phyloP scores from a whole-genome alignment of 2,329 filamentous ascomycete genomes.

The Albifimbria verrucaria region DNA sequence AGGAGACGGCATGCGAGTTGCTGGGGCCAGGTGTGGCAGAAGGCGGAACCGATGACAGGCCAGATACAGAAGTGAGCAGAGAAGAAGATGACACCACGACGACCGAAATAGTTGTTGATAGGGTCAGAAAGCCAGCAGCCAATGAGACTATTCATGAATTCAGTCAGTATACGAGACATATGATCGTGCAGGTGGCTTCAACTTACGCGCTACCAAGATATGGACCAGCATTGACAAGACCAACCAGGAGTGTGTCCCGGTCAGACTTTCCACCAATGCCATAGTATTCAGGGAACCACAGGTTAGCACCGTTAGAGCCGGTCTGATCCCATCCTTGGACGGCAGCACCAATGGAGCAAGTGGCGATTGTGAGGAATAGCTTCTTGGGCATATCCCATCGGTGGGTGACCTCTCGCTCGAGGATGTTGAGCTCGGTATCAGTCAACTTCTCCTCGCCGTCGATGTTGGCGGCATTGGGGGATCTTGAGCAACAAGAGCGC shows the following conservation, averaged over 20 bases:
- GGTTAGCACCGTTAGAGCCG: slow-evolving; percentile 58
- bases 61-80: slow-evolving; percentile 69
- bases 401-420: slow-evolving; percentile 60
- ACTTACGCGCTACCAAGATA: slow-evolving; percentile 42
- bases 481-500: slow-evolving; percentile 51
- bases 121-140: slow-evolving; percentile 67
- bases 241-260: slow-evolving; percentile 49
- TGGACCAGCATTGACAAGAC: slow-evolving; percentile 60
- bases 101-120: slow-evolving; percentile 44
- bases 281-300: slow-evolving; percentile 52
- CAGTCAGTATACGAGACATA: slow-evolving; percentile 5
- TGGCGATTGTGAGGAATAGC: slow-evolving; percentile 63
- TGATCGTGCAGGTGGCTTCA: slow-evolving; percentile 16
- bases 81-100: slow-evolving; percentile 61
- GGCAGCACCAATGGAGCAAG: slow-evolving; percentile 65
- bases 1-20: slow-evolving; percentile 64
- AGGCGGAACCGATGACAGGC: slow-evolving; percentile 60
- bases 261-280: slow-evolving; percentile 29
- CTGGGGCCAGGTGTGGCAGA: slow-evolving; percentile 64
- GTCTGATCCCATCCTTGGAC: slow-evolving; percentile 67
- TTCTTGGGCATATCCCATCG: slow-evolving; percentile 62
- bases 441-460: slow-evolving; percentile 51
- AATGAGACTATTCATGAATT: slow-evolving; percentile 25
- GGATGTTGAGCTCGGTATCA: slow-evolving; percentile 39
- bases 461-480: slow-evolving; percentile 55